These are phyloP conservation scores for Codiaeum variegatum DNA, from an alignment of 441 rosid genomes.

Conservation along the genomic window DNA sequence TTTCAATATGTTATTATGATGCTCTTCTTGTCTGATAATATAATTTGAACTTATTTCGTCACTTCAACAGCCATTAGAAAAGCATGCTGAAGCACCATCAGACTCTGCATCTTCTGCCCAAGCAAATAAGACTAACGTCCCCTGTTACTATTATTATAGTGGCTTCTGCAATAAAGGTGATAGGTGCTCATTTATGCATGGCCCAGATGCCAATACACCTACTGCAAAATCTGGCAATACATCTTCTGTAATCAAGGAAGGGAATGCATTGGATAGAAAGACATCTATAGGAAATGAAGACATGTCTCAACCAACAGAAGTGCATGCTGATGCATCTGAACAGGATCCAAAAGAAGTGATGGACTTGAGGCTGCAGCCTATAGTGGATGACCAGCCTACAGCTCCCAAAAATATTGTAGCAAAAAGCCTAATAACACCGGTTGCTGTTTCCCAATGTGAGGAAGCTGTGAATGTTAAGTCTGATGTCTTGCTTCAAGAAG, in stretches of 20 bases:
- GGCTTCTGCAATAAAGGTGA: constrained; percentile 53
- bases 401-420: constrained; percentile 14
- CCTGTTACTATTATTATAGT: constrained; percentile 47
- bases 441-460: constrained; percentile 21
- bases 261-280: constrained; percentile 22
- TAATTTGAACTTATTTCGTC: constrained; percentile 7
- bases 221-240: constrained; percentile 23
- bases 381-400: constrained; percentile 22
- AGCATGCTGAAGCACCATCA: constrained; percentile 26
- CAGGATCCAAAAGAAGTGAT: constrained; percentile 19
- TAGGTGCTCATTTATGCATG: constrained; percentile 44
- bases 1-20: neutral
- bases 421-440: constrained; percentile 19
- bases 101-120: constrained; percentile 29
- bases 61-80: constrained; percentile 47
- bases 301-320: constrained; percentile 12
- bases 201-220: constrained; percentile 24
- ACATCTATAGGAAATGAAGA: constrained; percentile 11
- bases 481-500: constrained; percentile 24
- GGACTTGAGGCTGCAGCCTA: constrained; percentile 15
- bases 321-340: constrained; percentile 15
- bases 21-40: neutral
- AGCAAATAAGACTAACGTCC: constrained; percentile 34
- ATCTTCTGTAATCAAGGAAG: constrained; percentile 18
- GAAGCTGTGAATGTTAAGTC: constrained; percentile 24